Base-by-base conservation (phyloP, 2,329 filamentous ascomycete species). In the Emmonsiellopsis sp. region DNA sequence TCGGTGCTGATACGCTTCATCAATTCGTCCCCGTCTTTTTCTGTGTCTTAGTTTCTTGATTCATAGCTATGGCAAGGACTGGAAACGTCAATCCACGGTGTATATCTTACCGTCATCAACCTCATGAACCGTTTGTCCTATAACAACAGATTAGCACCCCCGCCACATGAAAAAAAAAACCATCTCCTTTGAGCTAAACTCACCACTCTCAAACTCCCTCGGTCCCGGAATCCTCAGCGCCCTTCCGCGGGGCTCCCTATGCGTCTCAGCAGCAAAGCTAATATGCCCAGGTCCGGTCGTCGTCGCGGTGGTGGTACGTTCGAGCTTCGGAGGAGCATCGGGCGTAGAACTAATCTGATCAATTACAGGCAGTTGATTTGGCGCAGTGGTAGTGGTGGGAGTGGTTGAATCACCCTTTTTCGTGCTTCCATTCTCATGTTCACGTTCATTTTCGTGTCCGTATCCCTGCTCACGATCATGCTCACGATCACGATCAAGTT, bases 111-210 rank as follows among this genome's bases (percentile, higher is more conserved):
- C 52, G 7, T 59, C 58, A 49, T 64, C 59, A 27, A 64, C 60
- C 49, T 65, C 63, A 21, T 58, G 53, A 27, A 63, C 63, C 11
- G 59, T 58, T 39, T 58, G 51, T 7, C 63, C 62, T 65, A 42
- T 54, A 37, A 17, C 2, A 42, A 7, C 36, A 46, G 49, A 43
- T 58, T 6, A 60, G 56, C 33, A 39, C 34, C 33, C 31, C n/a
- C 8, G 27, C 6, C 34, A 43, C 2, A 36, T 42, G n/a, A 44
- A 7, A 56, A 60, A 60, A 58, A 61, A 52, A 58, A 39, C 63
- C 61, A 6, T 58, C 55, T 42, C 56, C 61, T 6, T 56, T 55
- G 4, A 62, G 60, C 10, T 63, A 42, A 51, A 13, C 34, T 37
- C 36, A 58, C 56, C 57, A 32, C 43, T 51, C 21, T 59, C 57